phyloP scores from a whole-genome alignment of 2,329 filamentous ascomycete species.

The Colletotrichum acutatum region DNA sequence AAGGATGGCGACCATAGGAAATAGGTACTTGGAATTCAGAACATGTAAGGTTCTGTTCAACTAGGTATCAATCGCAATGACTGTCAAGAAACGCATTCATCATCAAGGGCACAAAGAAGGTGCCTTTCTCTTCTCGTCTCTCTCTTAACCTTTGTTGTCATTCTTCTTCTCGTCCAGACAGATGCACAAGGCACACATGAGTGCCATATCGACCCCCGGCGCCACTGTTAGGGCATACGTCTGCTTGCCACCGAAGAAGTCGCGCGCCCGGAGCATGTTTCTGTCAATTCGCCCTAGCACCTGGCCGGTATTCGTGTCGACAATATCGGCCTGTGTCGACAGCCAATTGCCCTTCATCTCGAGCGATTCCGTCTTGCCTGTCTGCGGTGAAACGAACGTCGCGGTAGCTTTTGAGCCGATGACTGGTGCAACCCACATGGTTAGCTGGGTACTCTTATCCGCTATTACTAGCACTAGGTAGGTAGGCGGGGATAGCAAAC shows the following conservation, averaged over 20 bases:
- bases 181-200: constrained; percentile 75
- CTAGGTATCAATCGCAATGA: too few relatives aligned
- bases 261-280: constrained; percentile 65
- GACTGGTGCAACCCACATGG: constrained; percentile 48
- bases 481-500: neutral
- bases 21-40: too few relatives aligned
- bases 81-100: too few relatives aligned
- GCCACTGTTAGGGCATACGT: constrained; percentile 74
- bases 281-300: constrained; percentile 69
- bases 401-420: constrained; percentile 64
- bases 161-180: constrained; percentile 73
- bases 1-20: too few relatives aligned
- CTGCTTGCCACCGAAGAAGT: constrained; percentile 70
- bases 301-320: constrained; percentile 58
- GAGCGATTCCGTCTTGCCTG: constrained; percentile 57
- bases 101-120: too few relatives aligned
- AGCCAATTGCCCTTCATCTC: constrained; percentile 71
- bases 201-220: constrained; percentile 72
- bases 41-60: too few relatives aligned
- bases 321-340: constrained; percentile 67
- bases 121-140: too few relatives aligned
- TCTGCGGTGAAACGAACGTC: constrained; percentile 62
- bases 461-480: too few relatives aligned
- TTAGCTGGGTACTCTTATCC: neutral
- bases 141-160: constrained; percentile 36